These are phyloP conservation scores for Globisporangium recalcitrans DNA, from an alignment of 352 stramenopile genomes.

Conservation along the genomic window DNA sequence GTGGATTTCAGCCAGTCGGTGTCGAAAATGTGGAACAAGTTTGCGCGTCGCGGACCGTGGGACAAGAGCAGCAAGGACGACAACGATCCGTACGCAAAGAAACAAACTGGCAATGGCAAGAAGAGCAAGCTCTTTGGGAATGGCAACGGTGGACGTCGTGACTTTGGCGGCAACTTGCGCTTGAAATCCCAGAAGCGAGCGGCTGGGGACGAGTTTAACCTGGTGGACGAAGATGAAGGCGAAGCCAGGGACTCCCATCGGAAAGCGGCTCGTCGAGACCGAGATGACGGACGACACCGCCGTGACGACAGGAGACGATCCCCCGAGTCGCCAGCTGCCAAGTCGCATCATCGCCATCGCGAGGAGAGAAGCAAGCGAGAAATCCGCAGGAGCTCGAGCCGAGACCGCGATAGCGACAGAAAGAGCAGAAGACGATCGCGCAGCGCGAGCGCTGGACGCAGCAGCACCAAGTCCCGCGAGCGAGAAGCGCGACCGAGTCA, in stretches of 20 bases:
- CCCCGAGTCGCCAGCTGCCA: background rate
- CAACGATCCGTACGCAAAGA: constrained; percentile 1
- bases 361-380: constrained; percentile 4
- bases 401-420: background rate
- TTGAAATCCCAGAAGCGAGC: constrained; percentile 34
- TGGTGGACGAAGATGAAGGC: constrained; percentile 13
- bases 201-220: constrained; percentile 11
- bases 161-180: constrained; percentile 18
- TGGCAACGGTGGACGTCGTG: constrained; percentile 5
- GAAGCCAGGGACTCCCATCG: background rate
- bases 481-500: background rate
- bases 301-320: constrained; percentile 12
- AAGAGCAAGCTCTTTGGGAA: constrained; percentile 22
- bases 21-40: constrained; percentile 95
- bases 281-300: constrained; percentile 2
- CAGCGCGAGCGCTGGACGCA: constrained; percentile 3
- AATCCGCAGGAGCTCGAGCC: constrained; percentile 2
- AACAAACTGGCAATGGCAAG: background rate
- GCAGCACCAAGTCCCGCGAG: constrained; percentile 4
- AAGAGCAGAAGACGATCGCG: constrained; percentile 8
- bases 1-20: constrained; percentile 98
- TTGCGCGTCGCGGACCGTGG: constrained; percentile 49
- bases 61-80: constrained; percentile 37
- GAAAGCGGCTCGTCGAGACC: background rate
- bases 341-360: constrained; percentile 3